Conservation (phyloP, 2,329 filamentous ascomycete genomes). For the Coniochaeta pulveracea region DNA sequence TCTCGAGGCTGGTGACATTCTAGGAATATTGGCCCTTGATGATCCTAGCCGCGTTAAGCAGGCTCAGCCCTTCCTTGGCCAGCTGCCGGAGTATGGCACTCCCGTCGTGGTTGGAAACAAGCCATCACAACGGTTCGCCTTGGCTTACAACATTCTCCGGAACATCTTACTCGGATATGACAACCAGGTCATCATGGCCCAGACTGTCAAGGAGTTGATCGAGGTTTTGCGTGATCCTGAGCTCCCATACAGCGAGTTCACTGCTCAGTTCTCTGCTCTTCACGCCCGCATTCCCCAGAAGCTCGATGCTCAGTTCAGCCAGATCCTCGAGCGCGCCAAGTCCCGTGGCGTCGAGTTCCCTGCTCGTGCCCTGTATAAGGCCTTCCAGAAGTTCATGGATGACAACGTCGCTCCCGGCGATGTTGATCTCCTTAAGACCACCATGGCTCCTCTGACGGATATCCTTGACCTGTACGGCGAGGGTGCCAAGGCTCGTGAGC, state of each 20-base stretch:
- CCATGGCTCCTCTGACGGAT: constrained; percentile 63
- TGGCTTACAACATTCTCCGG: constrained; percentile 65
- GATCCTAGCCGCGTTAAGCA: constrained; percentile 96
- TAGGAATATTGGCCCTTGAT: constrained; percentile 92
- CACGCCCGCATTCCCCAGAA: constrained; percentile 95
- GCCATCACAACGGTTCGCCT: constrained; percentile 74
- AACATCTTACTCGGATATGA: constrained; percentile 92
- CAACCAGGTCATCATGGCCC: constrained; percentile 91
- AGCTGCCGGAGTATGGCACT: constrained; percentile 76
- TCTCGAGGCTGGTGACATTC: constrained; percentile 92
- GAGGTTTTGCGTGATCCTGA: constrained; percentile 81
- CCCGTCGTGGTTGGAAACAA: constrained; percentile 85
- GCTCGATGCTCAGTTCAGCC: constrained; percentile 69
- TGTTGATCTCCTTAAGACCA: constrained; percentile 58
- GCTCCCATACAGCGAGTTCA: constrained; percentile 93
- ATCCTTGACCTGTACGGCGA: constrained; percentile 75
- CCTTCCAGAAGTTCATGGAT: constrained; percentile 77
- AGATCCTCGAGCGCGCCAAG: constrained; percentile 77
- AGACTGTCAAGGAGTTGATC: constrained; percentile 79
- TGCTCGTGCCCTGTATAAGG: constrained; percentile 74
- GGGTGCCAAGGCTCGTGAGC: constrained; percentile 84
- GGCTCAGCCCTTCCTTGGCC: constrained; percentile 83
- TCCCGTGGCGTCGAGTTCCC: constrained; percentile 78
- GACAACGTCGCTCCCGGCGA: constrained; percentile 70
- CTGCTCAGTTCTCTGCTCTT: constrained; percentile 88